Evolutionary conservation across 1,284 basidiomycete species (phyloP).

Genomic region (Papiliotrema nemorosa): DNA sequence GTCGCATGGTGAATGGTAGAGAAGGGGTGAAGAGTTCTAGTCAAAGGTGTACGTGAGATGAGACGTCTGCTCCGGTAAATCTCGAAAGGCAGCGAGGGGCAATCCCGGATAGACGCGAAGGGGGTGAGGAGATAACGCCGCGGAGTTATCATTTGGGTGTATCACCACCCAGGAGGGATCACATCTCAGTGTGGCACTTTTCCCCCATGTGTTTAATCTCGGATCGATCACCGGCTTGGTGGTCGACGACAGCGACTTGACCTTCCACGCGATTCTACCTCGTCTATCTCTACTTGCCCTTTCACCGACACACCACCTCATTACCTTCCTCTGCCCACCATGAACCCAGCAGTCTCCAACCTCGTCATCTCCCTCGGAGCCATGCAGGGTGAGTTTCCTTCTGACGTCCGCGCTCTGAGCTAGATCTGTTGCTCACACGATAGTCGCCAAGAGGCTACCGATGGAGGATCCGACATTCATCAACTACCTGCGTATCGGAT

Average conservation of each 20-base stretch:
- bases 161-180: not conserved
- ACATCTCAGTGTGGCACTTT: conserved; percentile 3
- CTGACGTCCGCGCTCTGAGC: not conserved
- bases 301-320: conserved; percentile 1
- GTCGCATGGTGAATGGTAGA: conserved; percentile 3
- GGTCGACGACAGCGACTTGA: not conserved
- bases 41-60: not conserved
- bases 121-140: not conserved
- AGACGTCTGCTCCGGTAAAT: not conserved
- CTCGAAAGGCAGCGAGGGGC: too few species aligned
- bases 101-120: not conserved
- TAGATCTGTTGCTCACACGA: too few species aligned
- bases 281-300: conserved; percentile 1
- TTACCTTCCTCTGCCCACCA: conserved; percentile 20
- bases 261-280: conserved; percentile 9
- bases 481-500: conserved; percentile 76
- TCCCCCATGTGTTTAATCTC: not conserved
- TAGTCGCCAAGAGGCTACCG: conserved; percentile 81
- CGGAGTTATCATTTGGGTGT: conserved; percentile 5
- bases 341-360: conserved; percentile 56
- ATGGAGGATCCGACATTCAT: conserved; percentile 85
- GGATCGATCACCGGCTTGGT: not conserved
- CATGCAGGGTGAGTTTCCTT: conserved; percentile 67
- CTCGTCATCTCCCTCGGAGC: conserved; percentile 81
- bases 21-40: not conserved